phyloP scores from a whole-genome alignment of 192 early-diverging fungal genomes.

The Ramicandelaber brevisporus region DNA sequence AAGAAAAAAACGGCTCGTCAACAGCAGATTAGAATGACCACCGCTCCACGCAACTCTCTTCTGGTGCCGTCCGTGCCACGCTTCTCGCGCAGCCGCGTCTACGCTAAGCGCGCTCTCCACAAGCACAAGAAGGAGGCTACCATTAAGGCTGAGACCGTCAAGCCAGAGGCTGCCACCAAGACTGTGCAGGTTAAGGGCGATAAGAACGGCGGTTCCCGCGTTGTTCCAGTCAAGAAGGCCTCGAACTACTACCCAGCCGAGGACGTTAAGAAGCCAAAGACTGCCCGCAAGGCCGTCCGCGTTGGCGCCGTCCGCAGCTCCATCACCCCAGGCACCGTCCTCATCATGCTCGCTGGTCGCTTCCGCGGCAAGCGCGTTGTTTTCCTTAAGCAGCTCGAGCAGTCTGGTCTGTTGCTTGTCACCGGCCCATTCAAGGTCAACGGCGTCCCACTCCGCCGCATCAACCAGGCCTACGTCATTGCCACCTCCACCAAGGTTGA shows the following conservation, averaged over 20 bases:
- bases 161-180: no score
- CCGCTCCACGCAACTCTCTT: conserved; percentile 50
- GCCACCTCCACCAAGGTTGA: conserved; percentile 99
- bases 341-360: conserved; percentile 85
- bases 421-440: conserved; percentile 97
- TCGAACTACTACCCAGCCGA: conserved; percentile 51
- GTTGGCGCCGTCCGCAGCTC: conserved; percentile 50
- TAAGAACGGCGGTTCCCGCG: conserved; percentile 55
- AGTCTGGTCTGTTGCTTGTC: conserved; percentile 81
- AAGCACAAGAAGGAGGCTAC: conserved; percentile 54
- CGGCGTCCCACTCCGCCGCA: conserved; percentile 91
- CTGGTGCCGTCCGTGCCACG: conserved; percentile 65
- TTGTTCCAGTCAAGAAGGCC: conserved; percentile 40
- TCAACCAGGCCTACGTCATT: conserved; percentile 98
- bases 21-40: conserved; percentile 23
- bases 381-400: conserved; percentile 83
- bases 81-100: conserved; percentile 55
- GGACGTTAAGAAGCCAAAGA: conserved; percentile 55
- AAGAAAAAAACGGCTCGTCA: neutral
- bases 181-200: conserved; percentile 46
- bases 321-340: conserved; percentile 94
- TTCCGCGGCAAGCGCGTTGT: conserved; percentile 98
- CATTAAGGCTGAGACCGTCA: conserved; percentile 18
- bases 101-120: conserved; percentile 70
- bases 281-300: conserved; percentile 47